phyloP scores from a whole-genome alignment of 345 rosid species.

The Salix exigua region DNA sequence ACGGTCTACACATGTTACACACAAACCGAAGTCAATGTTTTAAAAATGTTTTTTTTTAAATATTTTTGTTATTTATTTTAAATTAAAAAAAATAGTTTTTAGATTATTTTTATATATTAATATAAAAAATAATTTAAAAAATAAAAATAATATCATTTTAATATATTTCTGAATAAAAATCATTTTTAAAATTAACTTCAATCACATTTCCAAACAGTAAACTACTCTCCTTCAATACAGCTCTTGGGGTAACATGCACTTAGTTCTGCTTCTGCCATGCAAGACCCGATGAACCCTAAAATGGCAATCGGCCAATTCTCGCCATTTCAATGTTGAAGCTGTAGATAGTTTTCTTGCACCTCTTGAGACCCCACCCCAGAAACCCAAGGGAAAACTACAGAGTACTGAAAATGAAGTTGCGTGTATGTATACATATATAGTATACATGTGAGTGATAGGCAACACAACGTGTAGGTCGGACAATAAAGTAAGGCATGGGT shows the following conservation, averaged over 20 bases:
- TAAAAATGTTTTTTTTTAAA: no score
- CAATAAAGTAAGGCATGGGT: conserved; percentile 9
- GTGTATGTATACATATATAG: background rate
- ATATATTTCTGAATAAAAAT: no score
- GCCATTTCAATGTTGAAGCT: background rate
- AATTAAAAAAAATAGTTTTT: no score
- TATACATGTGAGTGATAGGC: conserved; percentile 17
- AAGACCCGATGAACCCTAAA: background rate
- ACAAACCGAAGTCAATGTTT: background rate
- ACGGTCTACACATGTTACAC: background rate
- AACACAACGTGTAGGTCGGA: conserved; percentile 5
- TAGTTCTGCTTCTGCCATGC: background rate
- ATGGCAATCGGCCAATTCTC: background rate
- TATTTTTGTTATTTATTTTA: no score
- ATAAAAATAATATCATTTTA: no score
- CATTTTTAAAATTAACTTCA: no score
- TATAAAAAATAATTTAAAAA: no score
- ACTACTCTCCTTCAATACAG: background rate
- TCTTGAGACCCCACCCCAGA: conserved; percentile 8
- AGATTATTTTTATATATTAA: no score
- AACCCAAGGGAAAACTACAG: background rate
- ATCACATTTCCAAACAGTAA: no score
- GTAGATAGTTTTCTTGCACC: conserved; percentile 1
- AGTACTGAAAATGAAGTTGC: background rate
- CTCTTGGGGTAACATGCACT: background rate